Evolutionary conservation across 768 basidiomycete genomes (phyloP).

Genomic region (Pleurotus eryngii): DNA sequence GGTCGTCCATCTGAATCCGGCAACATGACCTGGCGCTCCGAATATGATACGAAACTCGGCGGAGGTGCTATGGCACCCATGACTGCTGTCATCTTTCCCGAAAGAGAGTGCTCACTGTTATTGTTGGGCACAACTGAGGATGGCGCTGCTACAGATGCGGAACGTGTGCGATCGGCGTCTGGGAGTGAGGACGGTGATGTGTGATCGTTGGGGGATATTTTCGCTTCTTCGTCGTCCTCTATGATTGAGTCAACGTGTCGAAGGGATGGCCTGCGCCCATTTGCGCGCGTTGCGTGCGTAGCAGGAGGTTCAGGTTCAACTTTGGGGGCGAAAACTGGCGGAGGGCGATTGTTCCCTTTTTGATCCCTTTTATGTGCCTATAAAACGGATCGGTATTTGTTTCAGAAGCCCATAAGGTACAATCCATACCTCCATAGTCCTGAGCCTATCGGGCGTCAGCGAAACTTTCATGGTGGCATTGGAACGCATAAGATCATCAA

Average conservation of each 20-base stretch:
- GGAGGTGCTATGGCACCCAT: slow-evolving; percentile 2
- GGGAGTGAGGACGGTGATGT: slow-evolving; percentile 32
- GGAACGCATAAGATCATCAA: slow-evolving; percentile 90
- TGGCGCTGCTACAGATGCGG: slow-evolving; percentile 33
- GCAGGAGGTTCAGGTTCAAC: slow-evolving; percentile 26
- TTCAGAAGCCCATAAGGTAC: slow-evolving; percentile 15
- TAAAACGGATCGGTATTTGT: slow-evolving; percentile 10
- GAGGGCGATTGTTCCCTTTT: slow-evolving; percentile 39
- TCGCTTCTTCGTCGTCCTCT: slow-evolving; percentile 60
- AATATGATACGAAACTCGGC: not conserved
- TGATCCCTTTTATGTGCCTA: slow-evolving; percentile 78
- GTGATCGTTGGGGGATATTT: slow-evolving; percentile 27
- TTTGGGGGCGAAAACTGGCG: slow-evolving; percentile 32
- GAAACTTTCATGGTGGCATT: slow-evolving; percentile 93
- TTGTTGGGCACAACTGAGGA: slow-evolving; percentile 14
- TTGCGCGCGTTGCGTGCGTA: slow-evolving; percentile 27
- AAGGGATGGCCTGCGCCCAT: slow-evolving; percentile 39
- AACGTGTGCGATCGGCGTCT: slow-evolving; percentile 33
- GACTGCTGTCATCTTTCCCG: not conserved
- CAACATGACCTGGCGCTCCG: not conserved
- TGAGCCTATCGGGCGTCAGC: slow-evolving; percentile 89
- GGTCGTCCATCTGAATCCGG: slow-evolving; percentile 22
- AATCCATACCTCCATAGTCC: slow-evolving; percentile 83
- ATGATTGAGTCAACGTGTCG: slow-evolving; percentile 62
- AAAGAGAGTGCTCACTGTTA: slow-evolving; percentile 3